Evolutionary conservation across 768 basidiomycete species (phyloP), one percentile per base, ranked within the genome.

Genomic region (Ramaria sp.): DNA sequence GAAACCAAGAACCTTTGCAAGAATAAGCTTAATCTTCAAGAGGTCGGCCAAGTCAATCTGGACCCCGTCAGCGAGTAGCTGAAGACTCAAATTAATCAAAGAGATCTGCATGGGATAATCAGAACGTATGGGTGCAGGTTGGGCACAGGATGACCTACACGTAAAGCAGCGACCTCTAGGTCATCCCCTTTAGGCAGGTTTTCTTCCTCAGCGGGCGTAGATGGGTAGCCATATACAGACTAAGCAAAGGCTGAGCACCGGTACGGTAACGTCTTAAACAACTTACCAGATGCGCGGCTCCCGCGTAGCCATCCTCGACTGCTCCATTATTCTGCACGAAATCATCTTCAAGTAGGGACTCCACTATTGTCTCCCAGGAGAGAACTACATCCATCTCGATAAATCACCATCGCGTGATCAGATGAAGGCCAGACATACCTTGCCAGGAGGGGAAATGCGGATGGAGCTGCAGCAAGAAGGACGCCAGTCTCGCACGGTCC

Each of bases 401-500:
- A 57, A 13, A 7, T 37, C 34, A 37, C 3, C 34, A 13, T 37
- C 34, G 34, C 22, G 46, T 54, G 22, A 10, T 15, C n/a, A 50
- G 41, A 17, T 20, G 31, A 54, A 45, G 2, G 13, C 9, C n/a
- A 7, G 5, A 54, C 67, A 52, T 61, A 86, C 86, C 74, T 76
- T 73, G 72, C 87, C 87, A 89, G 13, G 61, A 66, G 17, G 84
- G 77, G 67, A 88, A 84, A 68, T 85, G 78, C 0, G 84, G 73
- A n/a, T 74, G 80, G 30, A 90, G 73, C 62, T 84, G 84, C 31
- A 80, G 74, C 17, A 88, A 70, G 68, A 88, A 89, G 9, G 75
- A 72, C 15, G 81, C 71, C 11, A 89, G 71, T 51, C 73, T 77
- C 34, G 78, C 69, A 15, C 83, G 78, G 52, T 86, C 84, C 0